These are phyloP conservation scores for Phytophthora multivora DNA, from an alignment of 352 stramenopile species.

Conservation along the genomic window DNA sequence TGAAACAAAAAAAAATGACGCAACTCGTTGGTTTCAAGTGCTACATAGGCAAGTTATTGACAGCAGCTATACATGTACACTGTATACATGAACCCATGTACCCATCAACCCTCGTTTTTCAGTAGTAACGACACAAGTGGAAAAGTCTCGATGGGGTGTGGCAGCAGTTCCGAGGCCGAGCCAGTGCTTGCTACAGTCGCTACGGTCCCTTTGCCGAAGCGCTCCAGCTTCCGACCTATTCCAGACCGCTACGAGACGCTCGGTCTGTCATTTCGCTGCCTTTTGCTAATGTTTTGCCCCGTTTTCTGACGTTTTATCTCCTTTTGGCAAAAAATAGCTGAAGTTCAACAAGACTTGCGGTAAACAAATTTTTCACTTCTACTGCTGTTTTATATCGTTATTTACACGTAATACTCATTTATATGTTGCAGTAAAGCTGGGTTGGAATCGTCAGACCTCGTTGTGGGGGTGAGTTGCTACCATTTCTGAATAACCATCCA, in stretches of 20 bases:
- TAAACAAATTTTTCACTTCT: not conserved
- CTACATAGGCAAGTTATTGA: too few relatives aligned
- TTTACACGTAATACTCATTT: not conserved
- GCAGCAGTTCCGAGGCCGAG: slow-evolving; percentile 15
- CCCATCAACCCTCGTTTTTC: not conserved
- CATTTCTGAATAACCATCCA: not conserved
- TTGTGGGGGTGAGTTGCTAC: slow-evolving; percentile 39
- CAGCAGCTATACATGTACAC: not conserved
- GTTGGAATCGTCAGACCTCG: slow-evolving; percentile 64
- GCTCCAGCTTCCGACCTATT: slow-evolving; percentile 45
- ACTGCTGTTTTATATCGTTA: not conserved
- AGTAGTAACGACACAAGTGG: not conserved
- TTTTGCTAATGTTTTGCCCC: not conserved
- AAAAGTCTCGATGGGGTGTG: slow-evolving; percentile 23
- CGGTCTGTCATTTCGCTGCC: slow-evolving; percentile 20
- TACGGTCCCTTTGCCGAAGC: not conserved
- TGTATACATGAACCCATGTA: not conserved
- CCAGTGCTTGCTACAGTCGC: not conserved
- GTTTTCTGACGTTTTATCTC: too few relatives aligned
- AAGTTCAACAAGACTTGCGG: slow-evolving; percentile 49
- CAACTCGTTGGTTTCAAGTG: too few relatives aligned
- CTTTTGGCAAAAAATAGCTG: slow-evolving; percentile 12
- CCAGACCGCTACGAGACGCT: slow-evolving; percentile 66
- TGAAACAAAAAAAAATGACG: too few relatives aligned
- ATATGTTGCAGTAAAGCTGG: slow-evolving; percentile 32